Base-by-base conservation (phyloP, 306 rosid genomes). In the Medicago truncatula region DNA sequence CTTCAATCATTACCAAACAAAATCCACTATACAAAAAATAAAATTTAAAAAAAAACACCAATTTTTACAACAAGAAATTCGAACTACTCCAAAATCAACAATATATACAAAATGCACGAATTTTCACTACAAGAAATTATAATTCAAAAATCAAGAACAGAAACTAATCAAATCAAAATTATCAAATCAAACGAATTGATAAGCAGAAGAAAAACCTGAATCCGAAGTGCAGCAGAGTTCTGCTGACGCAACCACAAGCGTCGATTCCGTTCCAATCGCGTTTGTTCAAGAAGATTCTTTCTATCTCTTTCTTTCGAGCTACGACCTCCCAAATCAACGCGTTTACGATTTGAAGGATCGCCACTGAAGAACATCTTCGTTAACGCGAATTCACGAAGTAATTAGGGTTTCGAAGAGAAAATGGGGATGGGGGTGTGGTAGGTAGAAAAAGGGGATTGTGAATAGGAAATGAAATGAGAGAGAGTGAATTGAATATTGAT, bases 311-410 rank as follows among this genome's bases (percentile, higher is more conserved):
- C 98, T 86, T 94, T 94, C 2, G 93, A 78, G 70, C 98, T 94
- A 43, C 97, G 89, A 52, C 98, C 98, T 17, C 97, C 96, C 80
- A 94, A 89, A 91, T 91, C 97, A 7, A 94, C 98, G 14, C 98
- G 96, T 84, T 94, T 94, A 74, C 97, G 91, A 59, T 85, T 87
- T 11, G 97, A 94, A 1, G 98, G 85, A 91, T 94, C 98, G 76
- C 98, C 98, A 17, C 94, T 80, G 88, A 94, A 94, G 88, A 79
- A 91, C 98, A 94, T 93, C 49, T 52, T 70, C 8, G 34, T 62
- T 58, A 58, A 5, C 9, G 64, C 70, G 69, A 70, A 81, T 80
- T 78, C 64, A 70, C 85, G 54, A 82, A 83, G 82, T 78, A 83
- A 57, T 52, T 50, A 6, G 20, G n/a, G 9, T 52, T 70, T 13